Conservation (phyloP, 116 monocot species). For the Zostera marina region DNA sequence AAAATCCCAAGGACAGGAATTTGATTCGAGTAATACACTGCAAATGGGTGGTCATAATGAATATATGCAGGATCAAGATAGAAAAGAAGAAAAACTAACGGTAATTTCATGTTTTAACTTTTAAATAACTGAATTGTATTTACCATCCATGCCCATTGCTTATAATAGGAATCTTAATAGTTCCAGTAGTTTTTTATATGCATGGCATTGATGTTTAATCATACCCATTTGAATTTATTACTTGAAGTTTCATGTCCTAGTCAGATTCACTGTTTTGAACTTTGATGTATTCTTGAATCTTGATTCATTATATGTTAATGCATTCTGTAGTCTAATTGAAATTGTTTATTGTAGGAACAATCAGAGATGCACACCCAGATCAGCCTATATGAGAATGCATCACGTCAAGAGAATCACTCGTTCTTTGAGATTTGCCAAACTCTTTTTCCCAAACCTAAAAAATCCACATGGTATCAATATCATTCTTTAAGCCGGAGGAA, state of each 20-base stretch:
- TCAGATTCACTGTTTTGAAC: background rate
- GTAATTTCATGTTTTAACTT: conserved; percentile 10
- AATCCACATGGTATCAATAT: conserved; percentile 37
- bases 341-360: conserved; percentile 22
- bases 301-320: too few relatives aligned
- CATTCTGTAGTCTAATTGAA: background rate
- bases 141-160: background rate
- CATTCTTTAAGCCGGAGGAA: conserved; percentile 24
- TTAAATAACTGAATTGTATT: background rate
- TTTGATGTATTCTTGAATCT: too few relatives aligned
- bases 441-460: conserved; percentile 30
- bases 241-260: background rate
- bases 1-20: conserved; percentile 20
- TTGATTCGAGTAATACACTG: conserved; percentile 6
- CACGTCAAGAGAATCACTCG: conserved; percentile 44
- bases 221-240: background rate
- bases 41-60: conserved; percentile 12
- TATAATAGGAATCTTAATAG: background rate
- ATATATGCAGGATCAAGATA: conserved; percentile 9
- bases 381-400: conserved; percentile 20
- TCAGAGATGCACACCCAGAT: conserved; percentile 4
- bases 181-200: background rate
- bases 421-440: conserved; percentile 38
- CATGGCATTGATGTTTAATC: background rate
- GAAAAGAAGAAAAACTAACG: conserved; percentile 7